Conservation (phyloP, 495 filamentous ascomycete genomes). For the Lophiotrema nucula region DNA sequence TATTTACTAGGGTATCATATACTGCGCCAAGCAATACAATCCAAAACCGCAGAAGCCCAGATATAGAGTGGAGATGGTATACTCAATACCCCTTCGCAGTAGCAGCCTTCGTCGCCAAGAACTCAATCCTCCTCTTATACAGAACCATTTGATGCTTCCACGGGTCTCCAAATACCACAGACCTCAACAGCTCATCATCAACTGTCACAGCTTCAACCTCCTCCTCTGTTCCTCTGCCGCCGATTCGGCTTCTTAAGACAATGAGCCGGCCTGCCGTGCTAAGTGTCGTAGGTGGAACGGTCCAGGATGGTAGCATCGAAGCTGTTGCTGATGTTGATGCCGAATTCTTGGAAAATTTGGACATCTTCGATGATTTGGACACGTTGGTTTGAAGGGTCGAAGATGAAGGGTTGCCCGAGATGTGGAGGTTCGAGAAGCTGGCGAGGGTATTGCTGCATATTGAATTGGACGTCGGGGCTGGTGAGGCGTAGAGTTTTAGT, state of each 20-base stretch:
- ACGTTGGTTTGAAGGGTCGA: constrained; percentile 1
- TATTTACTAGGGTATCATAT: too few species aligned
- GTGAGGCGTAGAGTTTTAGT: constrained; percentile 66
- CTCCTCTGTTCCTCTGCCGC: constrained; percentile 42
- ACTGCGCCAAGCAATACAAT: too few species aligned
- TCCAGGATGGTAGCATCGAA: constrained; percentile 14
- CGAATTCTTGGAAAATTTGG: constrained; percentile 8
- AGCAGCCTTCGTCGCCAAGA: constrained; percentile 64
- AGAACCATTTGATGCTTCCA: constrained; percentile 75
- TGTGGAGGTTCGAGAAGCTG: constrained; percentile 12
- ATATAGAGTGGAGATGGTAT: too few species aligned
- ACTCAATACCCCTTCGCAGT: constrained; percentile 44
- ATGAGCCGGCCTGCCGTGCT: constrained; percentile 28
- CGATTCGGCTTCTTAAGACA: constrained; percentile 26
- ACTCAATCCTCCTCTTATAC: constrained; percentile 67
- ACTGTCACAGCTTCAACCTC: constrained; percentile 61
- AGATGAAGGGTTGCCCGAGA: neutral
- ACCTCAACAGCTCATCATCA: constrained; percentile 62
- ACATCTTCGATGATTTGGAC: constrained; percentile 2
- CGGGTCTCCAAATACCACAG: constrained; percentile 74
- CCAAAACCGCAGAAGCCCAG: too few species aligned
- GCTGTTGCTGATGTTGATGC: neutral
- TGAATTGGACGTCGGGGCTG: constrained; percentile 35
- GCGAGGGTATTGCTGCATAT: constrained; percentile 4
- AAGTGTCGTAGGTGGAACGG: constrained; percentile 22